phyloP scores from a whole-genome alignment of 495 filamentous ascomycete species.

The Hyaloscypha variabilis region DNA sequence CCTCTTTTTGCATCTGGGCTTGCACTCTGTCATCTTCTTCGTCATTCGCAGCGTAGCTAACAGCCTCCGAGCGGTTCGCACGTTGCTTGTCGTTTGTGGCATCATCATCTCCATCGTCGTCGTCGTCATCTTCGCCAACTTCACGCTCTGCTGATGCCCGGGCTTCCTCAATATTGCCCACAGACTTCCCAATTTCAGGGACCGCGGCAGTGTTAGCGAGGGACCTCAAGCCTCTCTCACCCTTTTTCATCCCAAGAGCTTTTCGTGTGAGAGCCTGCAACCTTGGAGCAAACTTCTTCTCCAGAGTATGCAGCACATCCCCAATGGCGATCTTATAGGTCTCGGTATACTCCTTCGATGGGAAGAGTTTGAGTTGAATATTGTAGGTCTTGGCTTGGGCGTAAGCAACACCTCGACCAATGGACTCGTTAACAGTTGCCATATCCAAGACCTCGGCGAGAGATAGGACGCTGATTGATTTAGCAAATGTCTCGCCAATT shows the following conservation, averaged over 20 bases:
- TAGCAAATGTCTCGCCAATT: conserved; percentile 80
- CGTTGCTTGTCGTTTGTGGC: conserved; percentile 78
- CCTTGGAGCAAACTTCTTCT: conserved; percentile 72
- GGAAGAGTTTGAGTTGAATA: conserved; percentile 82
- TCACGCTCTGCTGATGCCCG: conserved; percentile 46
- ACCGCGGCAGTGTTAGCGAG: conserved; percentile 63
- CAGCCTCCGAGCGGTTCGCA: conserved; percentile 73
- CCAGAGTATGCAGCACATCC: conserved; percentile 79
- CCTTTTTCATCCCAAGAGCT: conserved; percentile 78
- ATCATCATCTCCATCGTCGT: conserved; percentile 82
- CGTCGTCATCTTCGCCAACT: conserved; percentile 66
- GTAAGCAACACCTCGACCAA: conserved; percentile 67
- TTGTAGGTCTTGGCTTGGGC: conserved; percentile 80
- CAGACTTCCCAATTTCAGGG: conserved; percentile 79
- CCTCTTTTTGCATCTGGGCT: conserved; percentile 54
- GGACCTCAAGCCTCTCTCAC: conserved; percentile 57
- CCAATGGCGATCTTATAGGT: conserved; percentile 80
- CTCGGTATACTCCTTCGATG: conserved; percentile 74
- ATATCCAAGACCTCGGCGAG: conserved; percentile 86
- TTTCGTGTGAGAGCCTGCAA: conserved; percentile 68
- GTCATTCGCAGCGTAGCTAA: conserved; percentile 89
- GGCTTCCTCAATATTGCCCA: conserved; percentile 68
- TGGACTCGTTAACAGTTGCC: conserved; percentile 74
- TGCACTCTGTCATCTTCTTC: conserved; percentile 84
- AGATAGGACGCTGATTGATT: conserved; percentile 86